phyloP scores from a whole-genome alignment of 192 early-diverging fungal genomes.

The Linnemannia schmuckeri region DNA sequence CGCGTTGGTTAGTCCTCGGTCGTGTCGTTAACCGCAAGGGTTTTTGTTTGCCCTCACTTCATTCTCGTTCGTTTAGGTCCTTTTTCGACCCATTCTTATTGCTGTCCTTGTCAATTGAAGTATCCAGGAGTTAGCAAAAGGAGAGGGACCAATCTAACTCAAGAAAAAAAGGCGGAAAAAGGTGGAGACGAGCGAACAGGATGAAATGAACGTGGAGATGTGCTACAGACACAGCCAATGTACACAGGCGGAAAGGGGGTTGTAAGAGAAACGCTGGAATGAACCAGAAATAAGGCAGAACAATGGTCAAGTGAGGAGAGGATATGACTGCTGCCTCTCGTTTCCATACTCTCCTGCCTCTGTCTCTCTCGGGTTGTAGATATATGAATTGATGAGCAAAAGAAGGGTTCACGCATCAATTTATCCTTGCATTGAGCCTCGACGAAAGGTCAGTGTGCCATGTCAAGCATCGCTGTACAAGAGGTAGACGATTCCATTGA shows the following conservation, averaged over 20 bases:
- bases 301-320: not conserved
- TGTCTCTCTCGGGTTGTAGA: not conserved
- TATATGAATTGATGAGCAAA: not conserved
- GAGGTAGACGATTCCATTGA: not conserved
- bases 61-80: constrained; percentile 5
- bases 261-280: not conserved
- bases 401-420: not conserved
- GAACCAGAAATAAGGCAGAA: not conserved
- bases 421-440: not conserved
- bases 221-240: not conserved
- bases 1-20: not conserved
- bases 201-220: not conserved
- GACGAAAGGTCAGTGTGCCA: not conserved
- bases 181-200: not conserved
- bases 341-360: not conserved
- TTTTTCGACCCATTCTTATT: not conserved
- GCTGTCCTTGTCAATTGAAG: not conserved
- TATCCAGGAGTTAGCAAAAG: not conserved
- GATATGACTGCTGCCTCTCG: not conserved
- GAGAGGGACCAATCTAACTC: not conserved
- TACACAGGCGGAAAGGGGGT: not conserved
- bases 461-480: not conserved
- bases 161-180: not conserved
- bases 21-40: not conserved
- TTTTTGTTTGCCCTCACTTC: not conserved